Percentiles rank a stretch among this genome's conserved stretches.
These are phyloP conservation scores for Macrophomina tecta DNA, from an alignment of 2,329 filamentous ascomycete genomes.

Conservation along the genomic window DNA sequence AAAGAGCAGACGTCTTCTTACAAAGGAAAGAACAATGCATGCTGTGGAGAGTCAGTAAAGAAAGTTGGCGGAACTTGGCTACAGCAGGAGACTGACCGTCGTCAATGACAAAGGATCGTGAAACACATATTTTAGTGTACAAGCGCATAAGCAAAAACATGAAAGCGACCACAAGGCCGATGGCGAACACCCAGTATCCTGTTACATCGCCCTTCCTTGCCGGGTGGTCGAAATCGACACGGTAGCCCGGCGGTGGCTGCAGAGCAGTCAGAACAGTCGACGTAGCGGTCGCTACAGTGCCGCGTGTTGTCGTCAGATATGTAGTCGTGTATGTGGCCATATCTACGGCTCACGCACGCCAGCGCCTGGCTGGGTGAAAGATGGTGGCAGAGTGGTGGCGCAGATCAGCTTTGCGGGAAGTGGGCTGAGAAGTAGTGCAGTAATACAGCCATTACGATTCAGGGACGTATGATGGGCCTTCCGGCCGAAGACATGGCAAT, in stretches of 20 bases:
- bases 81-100: slow-evolving; percentile 34
- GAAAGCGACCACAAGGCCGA: slow-evolving; percentile 34
- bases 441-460: background rate
- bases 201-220: slow-evolving; percentile 31
- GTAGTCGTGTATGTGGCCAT: slow-evolving; percentile 19
- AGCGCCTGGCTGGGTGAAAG: slow-evolving; percentile 4
- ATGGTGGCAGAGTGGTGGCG: background rate
- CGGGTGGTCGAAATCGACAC: slow-evolving; percentile 39
- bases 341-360: background rate
- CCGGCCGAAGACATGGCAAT: background rate
- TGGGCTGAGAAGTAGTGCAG: background rate
- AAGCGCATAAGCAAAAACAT: slow-evolving; percentile 37
- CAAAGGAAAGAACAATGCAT: slow-evolving; percentile 7
- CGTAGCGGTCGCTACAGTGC: slow-evolving; percentile 4
- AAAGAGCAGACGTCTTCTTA: background rate
- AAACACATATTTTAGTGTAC: slow-evolving; percentile 37
- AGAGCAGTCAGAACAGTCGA: slow-evolving; percentile 23
- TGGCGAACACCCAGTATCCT: slow-evolving; percentile 34
- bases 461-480: background rate
- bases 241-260: slow-evolving; percentile 37
- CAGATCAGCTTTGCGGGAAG: background rate
- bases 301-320: background rate
- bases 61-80: no score
- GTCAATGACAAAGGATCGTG: slow-evolving; percentile 36
- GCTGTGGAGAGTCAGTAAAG: background rate